These are phyloP conservation scores for Xanthoconium purpureum DNA, from an alignment of 768 basidiomycete species.

Conservation along the genomic window DNA sequence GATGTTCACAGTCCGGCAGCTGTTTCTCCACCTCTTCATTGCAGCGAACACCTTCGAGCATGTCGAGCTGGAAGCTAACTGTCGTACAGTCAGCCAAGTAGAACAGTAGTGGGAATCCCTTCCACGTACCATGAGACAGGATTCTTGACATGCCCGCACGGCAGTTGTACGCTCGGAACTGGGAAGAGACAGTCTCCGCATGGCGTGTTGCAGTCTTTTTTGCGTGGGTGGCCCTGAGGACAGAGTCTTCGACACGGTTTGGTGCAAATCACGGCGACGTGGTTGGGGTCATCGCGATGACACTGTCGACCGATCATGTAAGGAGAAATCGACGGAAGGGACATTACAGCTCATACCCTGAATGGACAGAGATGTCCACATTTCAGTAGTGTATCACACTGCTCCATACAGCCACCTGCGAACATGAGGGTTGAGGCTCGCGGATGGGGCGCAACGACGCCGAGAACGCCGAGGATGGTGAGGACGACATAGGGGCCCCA, in stretches of 20 bases:
- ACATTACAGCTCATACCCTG: too few species aligned
- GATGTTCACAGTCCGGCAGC: constrained; percentile 55
- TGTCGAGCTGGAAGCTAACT: constrained; percentile 44
- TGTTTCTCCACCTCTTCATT: constrained; percentile 39
- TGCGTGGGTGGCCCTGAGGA: constrained; percentile 55
- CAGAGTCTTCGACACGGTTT: constrained; percentile 53
- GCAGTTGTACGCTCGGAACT: constrained; percentile 44
- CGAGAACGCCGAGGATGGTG: too few species aligned
- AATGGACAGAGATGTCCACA: too few species aligned
- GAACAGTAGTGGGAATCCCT: not conserved
- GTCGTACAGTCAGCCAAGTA: not conserved
- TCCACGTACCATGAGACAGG: constrained; percentile 49
- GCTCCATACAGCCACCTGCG: constrained; percentile 59
- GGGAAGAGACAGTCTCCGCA: constrained; percentile 56
- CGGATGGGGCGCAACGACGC: too few species aligned
- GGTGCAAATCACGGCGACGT: constrained; percentile 45
- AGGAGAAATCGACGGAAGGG: constrained; percentile 3
- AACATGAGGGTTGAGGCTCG: too few species aligned
- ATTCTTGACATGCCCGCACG: constrained; percentile 52
- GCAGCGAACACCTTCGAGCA: constrained; percentile 45
- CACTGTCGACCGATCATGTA: constrained; percentile 38
- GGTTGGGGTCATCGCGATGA: constrained; percentile 58
- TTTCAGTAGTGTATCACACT: constrained; percentile 48
- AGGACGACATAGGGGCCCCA: too few species aligned
- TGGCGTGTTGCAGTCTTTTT: constrained; percentile 44